Percentiles rank a stretch among this genome's conserved stretches.
Evolutionary conservation across 345 rosid species (phyloP).

Genomic region (Bruguiera parviflora): DNA sequence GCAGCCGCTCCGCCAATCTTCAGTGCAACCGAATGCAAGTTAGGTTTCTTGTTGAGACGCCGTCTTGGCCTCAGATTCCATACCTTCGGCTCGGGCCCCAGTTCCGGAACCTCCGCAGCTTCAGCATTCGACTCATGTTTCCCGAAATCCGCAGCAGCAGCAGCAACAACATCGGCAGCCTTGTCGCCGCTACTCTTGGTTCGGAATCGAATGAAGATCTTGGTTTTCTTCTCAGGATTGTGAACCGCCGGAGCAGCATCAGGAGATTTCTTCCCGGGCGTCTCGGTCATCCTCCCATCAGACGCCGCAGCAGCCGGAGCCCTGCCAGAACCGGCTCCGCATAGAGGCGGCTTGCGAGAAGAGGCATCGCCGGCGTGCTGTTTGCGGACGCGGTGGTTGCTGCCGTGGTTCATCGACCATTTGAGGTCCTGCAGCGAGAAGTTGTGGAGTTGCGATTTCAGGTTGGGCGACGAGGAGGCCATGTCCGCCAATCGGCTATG

Average conservation of each 20-base stretch:
- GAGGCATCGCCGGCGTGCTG: background rate
- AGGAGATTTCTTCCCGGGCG: conserved; percentile 17
- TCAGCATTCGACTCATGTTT: conserved; percentile 35
- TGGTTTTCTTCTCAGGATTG: conserved; percentile 40
- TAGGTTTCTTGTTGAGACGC: conserved; percentile 20
- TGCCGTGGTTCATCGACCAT: conserved; percentile 51
- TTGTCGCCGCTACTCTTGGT: conserved; percentile 25
- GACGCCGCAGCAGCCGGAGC: conserved; percentile 4
- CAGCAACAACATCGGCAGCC: conserved; percentile 13
- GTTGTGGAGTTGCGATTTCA: conserved; percentile 58
- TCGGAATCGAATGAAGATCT: conserved; percentile 45
- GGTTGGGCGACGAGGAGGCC: conserved; percentile 40
- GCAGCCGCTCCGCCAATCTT: conserved; percentile 29
- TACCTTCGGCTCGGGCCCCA: conserved; percentile 42
- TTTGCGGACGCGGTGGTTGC: conserved; percentile 42
- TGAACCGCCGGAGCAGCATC: conserved; percentile 22
- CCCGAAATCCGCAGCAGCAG: conserved; percentile 17
- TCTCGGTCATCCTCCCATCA: background rate
- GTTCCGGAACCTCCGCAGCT: conserved; percentile 35
- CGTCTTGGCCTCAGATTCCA: conserved; percentile 76
- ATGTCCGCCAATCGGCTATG: conserved; percentile 1
- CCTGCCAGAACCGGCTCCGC: conserved; percentile 20
- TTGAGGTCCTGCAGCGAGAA: conserved; percentile 55
- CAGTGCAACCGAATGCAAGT: conserved; percentile 18
- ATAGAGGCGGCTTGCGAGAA: background rate